Percentiles rank a stretch among this genome's conserved stretches.
These are phyloP conservation scores for Phialophora tarda DNA, from an alignment of 2,329 filamentous ascomycete genomes.

Conservation along the genomic window DNA sequence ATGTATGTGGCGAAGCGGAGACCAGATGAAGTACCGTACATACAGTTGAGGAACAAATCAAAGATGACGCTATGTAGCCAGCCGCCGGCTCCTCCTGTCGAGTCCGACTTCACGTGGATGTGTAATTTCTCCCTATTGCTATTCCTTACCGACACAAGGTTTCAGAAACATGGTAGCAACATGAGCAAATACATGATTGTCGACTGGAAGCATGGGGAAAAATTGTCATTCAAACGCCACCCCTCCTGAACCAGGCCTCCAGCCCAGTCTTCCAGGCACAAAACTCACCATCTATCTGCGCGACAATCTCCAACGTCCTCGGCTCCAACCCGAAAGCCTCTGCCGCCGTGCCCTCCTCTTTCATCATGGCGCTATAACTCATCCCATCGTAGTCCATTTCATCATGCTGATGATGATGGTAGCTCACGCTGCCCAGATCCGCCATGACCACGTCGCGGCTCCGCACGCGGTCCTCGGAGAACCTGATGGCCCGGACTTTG, in stretches of 20 bases:
- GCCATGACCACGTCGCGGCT: constrained; percentile 9
- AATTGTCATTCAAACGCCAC: constrained; percentile 8
- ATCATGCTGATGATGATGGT: neutral
- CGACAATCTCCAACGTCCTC: constrained; percentile 15
- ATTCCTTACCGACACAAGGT: neutral
- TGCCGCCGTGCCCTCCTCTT: neutral
- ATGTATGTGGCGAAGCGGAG: no score
- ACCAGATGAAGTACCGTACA: no score
- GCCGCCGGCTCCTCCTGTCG: no score
- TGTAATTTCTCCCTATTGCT: neutral
- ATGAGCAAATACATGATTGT: neutral
- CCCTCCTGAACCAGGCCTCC: constrained; percentile 26
- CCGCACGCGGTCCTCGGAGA: constrained; percentile 3
- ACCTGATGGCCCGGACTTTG: constrained; percentile 21
- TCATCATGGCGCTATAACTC: neutral
- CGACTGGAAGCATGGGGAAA: neutral
- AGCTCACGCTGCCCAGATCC: constrained; percentile 2
- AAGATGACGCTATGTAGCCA: no score
- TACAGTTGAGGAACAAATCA: no score
- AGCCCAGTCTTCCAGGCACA: constrained; percentile 25
- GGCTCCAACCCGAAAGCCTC: constrained; percentile 25
- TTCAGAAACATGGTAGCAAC: neutral
- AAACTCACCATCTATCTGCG: constrained; percentile 24
- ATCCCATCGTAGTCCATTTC: constrained; percentile 1
- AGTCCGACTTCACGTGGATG: no score